Conservation (phyloP, 1,284 basidiomycete genomes). For the Ceratobasidium sp. region DNA sequence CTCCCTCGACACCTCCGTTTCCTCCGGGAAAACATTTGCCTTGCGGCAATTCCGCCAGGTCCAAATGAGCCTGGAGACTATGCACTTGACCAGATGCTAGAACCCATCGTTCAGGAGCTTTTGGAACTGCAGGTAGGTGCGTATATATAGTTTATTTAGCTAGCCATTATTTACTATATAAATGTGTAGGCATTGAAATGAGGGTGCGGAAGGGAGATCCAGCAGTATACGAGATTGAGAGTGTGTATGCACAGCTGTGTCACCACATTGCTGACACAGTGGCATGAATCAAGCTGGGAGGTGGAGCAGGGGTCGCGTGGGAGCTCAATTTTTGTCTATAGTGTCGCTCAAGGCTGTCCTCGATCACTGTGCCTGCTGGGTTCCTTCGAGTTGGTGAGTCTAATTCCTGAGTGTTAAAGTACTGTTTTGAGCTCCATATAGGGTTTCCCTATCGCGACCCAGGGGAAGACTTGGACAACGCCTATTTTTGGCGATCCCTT, state of each 20-base stretch:
- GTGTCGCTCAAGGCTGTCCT: not conserved
- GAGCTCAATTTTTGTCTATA: conserved; percentile 24
- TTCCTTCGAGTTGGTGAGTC: not conserved
- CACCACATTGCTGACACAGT: conserved; percentile 6
- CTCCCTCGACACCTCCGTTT: conserved; percentile 15
- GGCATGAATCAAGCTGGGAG: conserved; percentile 21
- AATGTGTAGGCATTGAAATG: not conserved
- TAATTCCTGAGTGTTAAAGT: not conserved
- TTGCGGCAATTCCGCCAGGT: conserved; percentile 6
- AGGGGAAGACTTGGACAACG: conserved; percentile 1
- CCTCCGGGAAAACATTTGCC: conserved; percentile 13
- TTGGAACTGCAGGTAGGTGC: conserved; percentile 23
- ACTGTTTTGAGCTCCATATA: not conserved
- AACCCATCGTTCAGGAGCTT: conserved; percentile 19
- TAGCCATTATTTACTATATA: too few relatives aligned
- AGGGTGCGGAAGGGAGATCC: not conserved
- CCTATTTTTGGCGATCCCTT: conserved; percentile 2
- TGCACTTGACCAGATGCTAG: conserved; percentile 37
- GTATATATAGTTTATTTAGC: not conserved
- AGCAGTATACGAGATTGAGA: not conserved
- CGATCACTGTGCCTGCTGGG: not conserved
- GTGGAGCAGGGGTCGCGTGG: conserved; percentile 9
- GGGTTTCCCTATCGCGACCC: conserved; percentile 5
- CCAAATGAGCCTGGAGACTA: conserved; percentile 24
- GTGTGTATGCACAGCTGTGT: not conserved